Base-by-base conservation (phyloP, 1,284 basidiomycete genomes). In the Papiliotrema flavescens region DNA sequence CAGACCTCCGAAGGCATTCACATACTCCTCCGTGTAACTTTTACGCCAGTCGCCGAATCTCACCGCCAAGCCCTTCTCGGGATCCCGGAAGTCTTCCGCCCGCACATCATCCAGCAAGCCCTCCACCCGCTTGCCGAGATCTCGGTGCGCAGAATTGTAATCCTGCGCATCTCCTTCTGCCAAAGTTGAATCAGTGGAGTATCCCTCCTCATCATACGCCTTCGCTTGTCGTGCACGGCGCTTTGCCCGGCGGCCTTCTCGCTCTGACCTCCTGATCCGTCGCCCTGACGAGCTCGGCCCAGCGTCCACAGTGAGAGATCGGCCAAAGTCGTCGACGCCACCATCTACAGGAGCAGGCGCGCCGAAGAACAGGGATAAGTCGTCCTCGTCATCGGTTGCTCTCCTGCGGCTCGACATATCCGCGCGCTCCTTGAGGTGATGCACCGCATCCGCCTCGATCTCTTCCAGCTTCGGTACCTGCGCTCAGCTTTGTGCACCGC, bases 1-100 rank as follows among this genome's bases (percentile, higher is more conserved):
- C 44, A 96, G 78, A 2, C 90, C 90, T 47, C 91, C 93, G 83
- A 89, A 97, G 3, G 93, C 93, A 46, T 87, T 85, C 2, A 82
- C 78, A 76, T 96, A 97, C 59, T 85, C 90, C 57, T 97, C 92
- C 13, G 80, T 78, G 65, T 87, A 92, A 59, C 79, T 79, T 50
- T 81, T 78, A 45, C 90, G 80, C 93, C 93, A 97, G 45, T 82
- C 82, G 8, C 81, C 83, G 76, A 95, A 97, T 75, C 87, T 82
- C 59, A 79, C 78, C 2, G 79, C 81, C 14, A 89, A 70, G 0
- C 90, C 92, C 51, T 83, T 79, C n/a, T 80, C 80, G 0, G 93
- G 91, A 70, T 95, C 85, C 47, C 80, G 79, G 74, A 95, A 96
- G 62, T 93, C 92, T 49, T 85, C 83, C 14, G 89, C 89, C 55